These are phyloP conservation scores for Talaromyces sp. DNA, from an alignment of 2,329 filamentous ascomycete genomes.

Conservation along the genomic window DNA sequence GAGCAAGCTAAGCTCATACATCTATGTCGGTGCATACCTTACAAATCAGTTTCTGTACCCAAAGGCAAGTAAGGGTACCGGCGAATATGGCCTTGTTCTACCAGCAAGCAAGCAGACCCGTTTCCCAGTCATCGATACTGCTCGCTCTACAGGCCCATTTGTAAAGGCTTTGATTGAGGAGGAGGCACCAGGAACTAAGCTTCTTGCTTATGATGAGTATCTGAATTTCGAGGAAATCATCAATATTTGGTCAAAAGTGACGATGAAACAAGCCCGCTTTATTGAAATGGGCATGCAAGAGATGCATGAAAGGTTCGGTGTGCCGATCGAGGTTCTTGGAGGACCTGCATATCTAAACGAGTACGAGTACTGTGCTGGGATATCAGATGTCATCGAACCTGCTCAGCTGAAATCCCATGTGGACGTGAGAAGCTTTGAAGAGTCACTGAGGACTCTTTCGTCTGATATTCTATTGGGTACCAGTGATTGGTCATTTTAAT, in stretches of 20 bases:
- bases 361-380: constrained; percentile 47
- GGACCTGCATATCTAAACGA: constrained; percentile 40
- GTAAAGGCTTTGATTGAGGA: constrained; percentile 47
- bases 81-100: constrained; percentile 36
- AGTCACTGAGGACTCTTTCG: neutral
- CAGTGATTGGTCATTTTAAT: neutral
- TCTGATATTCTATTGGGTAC: neutral
- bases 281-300: constrained; percentile 32
- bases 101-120: constrained; percentile 26
- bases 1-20: constrained; percentile 47
- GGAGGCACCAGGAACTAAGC: constrained; percentile 43
- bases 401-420: constrained; percentile 35
- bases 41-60: constrained; percentile 36
- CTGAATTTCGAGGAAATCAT: constrained; percentile 37
- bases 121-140: constrained; percentile 47
- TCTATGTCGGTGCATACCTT: constrained; percentile 38
- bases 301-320: constrained; percentile 32
- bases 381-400: constrained; percentile 44
- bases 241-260: constrained; percentile 40
- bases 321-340: constrained; percentile 42
- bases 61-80: constrained; percentile 27
- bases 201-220: constrained; percentile 51
- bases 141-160: constrained; percentile 47
- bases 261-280: constrained; percentile 40
- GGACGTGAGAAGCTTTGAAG: constrained; percentile 2